Percentiles rank a stretch among this genome's conserved stretches.
Conservation (phyloP, 768 basidiomycete species). For the Cyathus striatus region DNA sequence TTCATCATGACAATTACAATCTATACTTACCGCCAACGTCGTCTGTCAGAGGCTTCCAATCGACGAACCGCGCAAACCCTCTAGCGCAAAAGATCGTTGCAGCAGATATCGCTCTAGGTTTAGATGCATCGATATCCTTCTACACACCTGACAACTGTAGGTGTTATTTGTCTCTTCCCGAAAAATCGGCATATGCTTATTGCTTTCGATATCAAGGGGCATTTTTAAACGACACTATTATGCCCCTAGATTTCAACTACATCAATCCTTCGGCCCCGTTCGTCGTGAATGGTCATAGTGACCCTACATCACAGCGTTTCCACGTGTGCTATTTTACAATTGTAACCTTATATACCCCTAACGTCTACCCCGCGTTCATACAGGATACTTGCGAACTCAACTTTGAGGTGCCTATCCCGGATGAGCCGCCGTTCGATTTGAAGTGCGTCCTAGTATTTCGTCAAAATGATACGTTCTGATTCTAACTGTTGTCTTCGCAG, state of each 20-base stretch:
- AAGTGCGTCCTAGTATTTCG: slow-evolving; percentile 24
- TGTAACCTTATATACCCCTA: neutral
- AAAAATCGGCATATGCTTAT: neutral
- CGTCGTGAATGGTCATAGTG: slow-evolving; percentile 35
- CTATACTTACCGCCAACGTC: no score
- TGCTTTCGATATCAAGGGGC: slow-evolving; percentile 27
- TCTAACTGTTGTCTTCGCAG: no score
- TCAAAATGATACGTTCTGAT: no score
- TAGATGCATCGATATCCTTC: slow-evolving; percentile 28
- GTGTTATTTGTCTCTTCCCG: slow-evolving; percentile 6
- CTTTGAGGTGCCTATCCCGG: slow-evolving; percentile 33
- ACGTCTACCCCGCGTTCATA: no score
- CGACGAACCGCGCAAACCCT: slow-evolving; percentile 46
- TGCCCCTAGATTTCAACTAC: slow-evolving; percentile 36
- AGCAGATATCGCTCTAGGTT: slow-evolving; percentile 40
- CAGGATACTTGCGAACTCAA: slow-evolving; percentile 40
- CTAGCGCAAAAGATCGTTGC: slow-evolving; percentile 57
- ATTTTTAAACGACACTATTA: slow-evolving; percentile 39
- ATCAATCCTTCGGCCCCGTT: slow-evolving; percentile 35
- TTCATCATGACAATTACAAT: no score
- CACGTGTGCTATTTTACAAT: slow-evolving; percentile 21
- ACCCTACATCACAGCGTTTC: slow-evolving; percentile 45
- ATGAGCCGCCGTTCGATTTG: slow-evolving; percentile 39
- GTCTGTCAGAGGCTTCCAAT: slow-evolving; percentile 46
- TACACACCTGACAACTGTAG: slow-evolving; percentile 52